These are phyloP conservation scores for Desmodesmus armatus DNA, from an alignment of 139 green algal genomes.

Conservation along the genomic window DNA sequence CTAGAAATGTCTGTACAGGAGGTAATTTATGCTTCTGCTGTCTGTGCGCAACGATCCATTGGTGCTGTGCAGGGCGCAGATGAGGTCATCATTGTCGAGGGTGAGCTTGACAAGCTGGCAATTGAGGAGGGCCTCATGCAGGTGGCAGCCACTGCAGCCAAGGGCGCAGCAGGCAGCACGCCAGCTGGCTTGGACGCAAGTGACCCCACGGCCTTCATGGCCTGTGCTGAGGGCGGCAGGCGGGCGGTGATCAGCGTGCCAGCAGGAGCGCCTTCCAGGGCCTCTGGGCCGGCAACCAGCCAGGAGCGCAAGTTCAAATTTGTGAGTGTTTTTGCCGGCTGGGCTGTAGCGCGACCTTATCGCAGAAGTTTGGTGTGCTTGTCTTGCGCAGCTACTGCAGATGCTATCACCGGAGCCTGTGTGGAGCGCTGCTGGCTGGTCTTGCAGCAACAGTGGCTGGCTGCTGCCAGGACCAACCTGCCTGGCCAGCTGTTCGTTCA, in stretches of 20 bases:
- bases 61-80: constrained; percentile 32
- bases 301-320: constrained; percentile 24
- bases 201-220: constrained; percentile 60
- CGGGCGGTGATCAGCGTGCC: constrained; percentile 68
- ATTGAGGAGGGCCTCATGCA: constrained; percentile 79
- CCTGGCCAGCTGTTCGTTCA: too few relatives aligned
- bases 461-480: too few relatives aligned
- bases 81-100: constrained; percentile 88
- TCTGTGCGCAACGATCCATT: too few relatives aligned
- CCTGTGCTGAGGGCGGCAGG: constrained; percentile 15
- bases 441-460: too few relatives aligned
- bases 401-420: neutral
- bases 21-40: neutral
- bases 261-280: constrained; percentile 70
- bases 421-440: too few relatives aligned
- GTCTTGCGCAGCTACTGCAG: neutral
- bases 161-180: neutral
- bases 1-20: neutral
- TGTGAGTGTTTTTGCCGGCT: neutral
- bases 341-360: neutral
- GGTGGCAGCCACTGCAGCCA: constrained; percentile 53
- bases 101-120: constrained; percentile 95
- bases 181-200: constrained; percentile 74
- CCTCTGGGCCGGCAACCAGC: neutral
- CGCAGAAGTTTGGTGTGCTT: neutral